Conservation (phyloP, 139 green algal genomes). For the Mychonastes homosphaera region DNA sequence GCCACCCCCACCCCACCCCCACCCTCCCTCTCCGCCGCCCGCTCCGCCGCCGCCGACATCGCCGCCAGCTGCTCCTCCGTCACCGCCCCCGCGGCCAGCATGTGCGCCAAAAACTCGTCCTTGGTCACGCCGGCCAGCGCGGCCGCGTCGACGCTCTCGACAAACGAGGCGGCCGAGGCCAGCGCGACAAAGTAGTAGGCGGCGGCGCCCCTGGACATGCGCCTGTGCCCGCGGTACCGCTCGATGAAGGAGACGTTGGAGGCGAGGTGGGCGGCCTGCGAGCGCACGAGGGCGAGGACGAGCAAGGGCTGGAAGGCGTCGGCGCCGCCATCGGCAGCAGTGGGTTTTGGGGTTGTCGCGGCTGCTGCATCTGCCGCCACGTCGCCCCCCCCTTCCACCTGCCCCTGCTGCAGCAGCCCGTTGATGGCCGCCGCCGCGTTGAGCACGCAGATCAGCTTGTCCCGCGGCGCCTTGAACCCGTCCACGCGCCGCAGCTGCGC, state of each 20-base stretch:
- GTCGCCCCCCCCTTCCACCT: not conserved
- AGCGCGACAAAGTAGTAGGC: slow-evolving; percentile 70
- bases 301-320: slow-evolving; percentile 93
- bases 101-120: slow-evolving; percentile 58
- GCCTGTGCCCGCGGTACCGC: slow-evolving; percentile 4
- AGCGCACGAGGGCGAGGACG: slow-evolving; percentile 74
- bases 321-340: slow-evolving; percentile 42
- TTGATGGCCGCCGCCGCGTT: slow-evolving; percentile 81
- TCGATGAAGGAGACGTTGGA: slow-evolving; percentile 47
- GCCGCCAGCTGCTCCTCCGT: slow-evolving; percentile 28
- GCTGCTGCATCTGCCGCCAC: not conserved
- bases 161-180: slow-evolving; percentile 52
- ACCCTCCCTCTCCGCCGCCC: slow-evolving; percentile 8
- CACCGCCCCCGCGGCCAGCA: slow-evolving; percentile 49
- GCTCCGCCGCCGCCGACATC: not conserved
- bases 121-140: slow-evolving; percentile 40
- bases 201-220: slow-evolving; percentile 27
- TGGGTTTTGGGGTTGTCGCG: not conserved
- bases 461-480: slow-evolving; percentile 76
- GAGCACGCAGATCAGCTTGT: slow-evolving; percentile 94
- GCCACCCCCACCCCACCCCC: not conserved
- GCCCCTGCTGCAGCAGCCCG: slow-evolving; percentile 46
- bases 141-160: slow-evolving; percentile 50
- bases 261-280: slow-evolving; percentile 52
- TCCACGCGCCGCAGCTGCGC: slow-evolving; percentile 84